Conservation (phyloP, 257 asterid genomes). For the Fraxinus quadrangulata region DNA sequence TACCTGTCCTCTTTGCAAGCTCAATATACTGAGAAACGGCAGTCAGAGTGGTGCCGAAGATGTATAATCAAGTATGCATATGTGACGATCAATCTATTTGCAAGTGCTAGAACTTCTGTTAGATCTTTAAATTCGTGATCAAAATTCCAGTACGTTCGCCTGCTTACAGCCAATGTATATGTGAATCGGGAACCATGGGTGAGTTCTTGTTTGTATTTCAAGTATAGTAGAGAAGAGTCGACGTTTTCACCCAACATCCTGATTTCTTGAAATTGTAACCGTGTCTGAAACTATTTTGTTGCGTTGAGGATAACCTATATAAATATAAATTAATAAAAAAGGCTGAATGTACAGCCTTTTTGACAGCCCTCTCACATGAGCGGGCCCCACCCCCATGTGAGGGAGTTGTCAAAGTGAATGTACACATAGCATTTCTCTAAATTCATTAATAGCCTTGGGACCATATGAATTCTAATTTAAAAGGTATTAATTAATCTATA, state of each 20-base stretch:
- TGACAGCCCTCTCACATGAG: no score
- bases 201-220: slow-evolving; percentile 23
- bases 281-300: background rate
- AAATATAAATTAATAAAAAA: no score
- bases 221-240: slow-evolving; percentile 17
- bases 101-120: background rate
- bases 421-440: no score
- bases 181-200: slow-evolving; percentile 7
- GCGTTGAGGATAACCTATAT: no score
- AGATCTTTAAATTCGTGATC: background rate
- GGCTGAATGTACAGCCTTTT: no score
- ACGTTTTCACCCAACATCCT: slow-evolving; percentile 8
- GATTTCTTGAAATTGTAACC: slow-evolving; percentile 7
- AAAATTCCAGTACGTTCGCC: background rate
- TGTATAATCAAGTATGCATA: slow-evolving; percentile 39
- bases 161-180: slow-evolving; percentile 26
- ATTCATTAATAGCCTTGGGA: no score
- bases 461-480: no score
- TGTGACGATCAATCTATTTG: background rate
- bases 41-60: slow-evolving; percentile 71
- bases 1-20: slow-evolving; percentile 96
- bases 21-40: slow-evolving; percentile 75
- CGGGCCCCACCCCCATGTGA: no score
- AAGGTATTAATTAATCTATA: no score
- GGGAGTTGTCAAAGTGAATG: no score